phyloP scores from a whole-genome alignment of 768 basidiomycete genomes.

The Kondoa subrosea region DNA sequence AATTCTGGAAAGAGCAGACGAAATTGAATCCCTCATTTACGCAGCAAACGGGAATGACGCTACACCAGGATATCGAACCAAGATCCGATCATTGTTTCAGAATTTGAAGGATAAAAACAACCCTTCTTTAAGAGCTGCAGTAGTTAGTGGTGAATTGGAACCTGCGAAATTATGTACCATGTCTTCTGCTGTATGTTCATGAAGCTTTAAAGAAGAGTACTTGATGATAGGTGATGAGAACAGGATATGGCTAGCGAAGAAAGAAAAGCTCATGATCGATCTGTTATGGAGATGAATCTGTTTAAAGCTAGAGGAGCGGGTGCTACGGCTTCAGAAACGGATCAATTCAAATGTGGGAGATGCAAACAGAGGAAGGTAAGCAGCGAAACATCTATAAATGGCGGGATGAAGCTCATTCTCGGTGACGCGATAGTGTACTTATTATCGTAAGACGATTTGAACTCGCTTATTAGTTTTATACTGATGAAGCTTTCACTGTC shows the following conservation, averaged over 20 bases:
- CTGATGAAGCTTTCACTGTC: neutral
- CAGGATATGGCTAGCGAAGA: slow-evolving; percentile 96
- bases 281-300: slow-evolving; percentile 68
- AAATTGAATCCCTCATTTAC: slow-evolving; percentile 52
- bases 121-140: slow-evolving; percentile 61
- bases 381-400: slow-evolving; percentile 8
- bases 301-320: slow-evolving; percentile 79
- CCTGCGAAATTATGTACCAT: slow-evolving; percentile 42
- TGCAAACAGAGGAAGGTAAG: slow-evolving; percentile 59
- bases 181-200: neutral
- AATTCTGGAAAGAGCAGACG: slow-evolving; percentile 49
- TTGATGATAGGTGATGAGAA: neutral
- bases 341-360: slow-evolving; percentile 87
- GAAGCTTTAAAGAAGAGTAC: neutral
- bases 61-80: slow-evolving; percentile 46
- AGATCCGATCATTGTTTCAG: slow-evolving; percentile 72
- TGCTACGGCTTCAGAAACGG: slow-evolving; percentile 82
- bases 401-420: neutral
- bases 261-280: slow-evolving; percentile 62
- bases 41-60: slow-evolving; percentile 38
- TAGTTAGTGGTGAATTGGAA: slow-evolving; percentile 63
- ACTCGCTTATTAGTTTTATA: neutral
- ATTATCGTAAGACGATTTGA: neutral
- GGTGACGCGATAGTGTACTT: neutral
- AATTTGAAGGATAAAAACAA: slow-evolving; percentile 95